These are phyloP conservation scores for Sordariomycetes sp. DNA, from an alignment of 2,329 filamentous ascomycete species.

Conservation along the genomic window DNA sequence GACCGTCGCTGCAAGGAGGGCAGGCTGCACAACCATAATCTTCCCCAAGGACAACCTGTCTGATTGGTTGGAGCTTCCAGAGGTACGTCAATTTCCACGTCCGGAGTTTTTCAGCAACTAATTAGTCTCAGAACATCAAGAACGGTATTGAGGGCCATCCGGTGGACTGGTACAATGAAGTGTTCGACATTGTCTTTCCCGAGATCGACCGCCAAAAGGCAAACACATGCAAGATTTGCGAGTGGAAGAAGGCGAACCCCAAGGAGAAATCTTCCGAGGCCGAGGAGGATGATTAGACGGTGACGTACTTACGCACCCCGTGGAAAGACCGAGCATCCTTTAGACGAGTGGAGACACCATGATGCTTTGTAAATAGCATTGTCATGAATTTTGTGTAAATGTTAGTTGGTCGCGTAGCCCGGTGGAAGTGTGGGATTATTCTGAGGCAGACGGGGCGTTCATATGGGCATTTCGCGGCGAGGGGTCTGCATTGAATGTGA, in stretches of 20 bases:
- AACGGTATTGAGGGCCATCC: constrained; percentile 86
- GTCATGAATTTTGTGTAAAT: too few species aligned
- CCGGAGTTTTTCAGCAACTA: not conserved
- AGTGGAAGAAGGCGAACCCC: constrained; percentile 40
- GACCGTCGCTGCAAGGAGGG: constrained; percentile 87
- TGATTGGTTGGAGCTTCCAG: constrained; percentile 93
- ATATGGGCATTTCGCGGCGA: too few species aligned
- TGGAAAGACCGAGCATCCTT: too few species aligned
- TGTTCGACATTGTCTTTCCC: constrained; percentile 87
- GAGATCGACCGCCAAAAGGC: constrained; percentile 64
- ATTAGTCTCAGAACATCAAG: constrained; percentile 76
- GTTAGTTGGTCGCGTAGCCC: too few species aligned
- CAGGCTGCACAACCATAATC: constrained; percentile 85
- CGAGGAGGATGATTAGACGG: constrained; percentile 22
- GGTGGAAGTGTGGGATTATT: too few species aligned
- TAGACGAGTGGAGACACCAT: too few species aligned
- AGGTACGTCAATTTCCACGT: constrained; percentile 52
- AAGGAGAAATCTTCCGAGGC: constrained; percentile 20
- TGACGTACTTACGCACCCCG: not conserved
- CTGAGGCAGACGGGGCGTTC: too few species aligned
- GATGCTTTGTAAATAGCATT: too few species aligned
- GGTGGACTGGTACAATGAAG: constrained; percentile 87
- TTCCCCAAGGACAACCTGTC: constrained; percentile 94
- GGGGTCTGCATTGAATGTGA: too few species aligned
- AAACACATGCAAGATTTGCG: constrained; percentile 61